Conservation (phyloP, 2,329 filamentous ascomycete species). For the Rugonectria rugulosa region DNA sequence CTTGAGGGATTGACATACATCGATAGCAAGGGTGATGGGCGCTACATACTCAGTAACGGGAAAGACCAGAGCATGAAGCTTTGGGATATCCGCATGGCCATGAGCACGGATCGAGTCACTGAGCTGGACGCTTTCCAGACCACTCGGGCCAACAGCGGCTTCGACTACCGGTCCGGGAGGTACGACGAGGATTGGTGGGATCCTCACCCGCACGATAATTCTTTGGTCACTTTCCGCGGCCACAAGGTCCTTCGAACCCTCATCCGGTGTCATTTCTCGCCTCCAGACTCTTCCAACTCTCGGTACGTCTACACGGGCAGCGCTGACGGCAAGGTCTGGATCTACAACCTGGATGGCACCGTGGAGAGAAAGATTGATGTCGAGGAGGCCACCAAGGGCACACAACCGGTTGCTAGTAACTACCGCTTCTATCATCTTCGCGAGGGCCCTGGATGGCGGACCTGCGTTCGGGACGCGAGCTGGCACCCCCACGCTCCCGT, state of each 20-base stretch:
- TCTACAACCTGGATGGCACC: conserved; percentile 94
- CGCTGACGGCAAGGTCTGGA: conserved; percentile 85
- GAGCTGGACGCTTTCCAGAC: conserved; percentile 62
- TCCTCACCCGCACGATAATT: conserved; percentile 80
- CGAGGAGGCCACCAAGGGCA: conserved; percentile 69
- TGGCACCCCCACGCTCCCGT: conserved; percentile 90
- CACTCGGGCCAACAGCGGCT: conserved; percentile 63
- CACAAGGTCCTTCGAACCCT: conserved; percentile 89
- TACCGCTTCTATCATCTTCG: conserved; percentile 65
- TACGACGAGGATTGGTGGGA: conserved; percentile 71
- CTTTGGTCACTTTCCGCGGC: conserved; percentile 90
- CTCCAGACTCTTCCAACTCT: conserved; percentile 83
- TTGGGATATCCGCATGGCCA: conserved; percentile 93
- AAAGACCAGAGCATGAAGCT: conserved; percentile 98
- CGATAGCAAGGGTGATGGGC: conserved; percentile 73
- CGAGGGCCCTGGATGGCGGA: conserved; percentile 70
- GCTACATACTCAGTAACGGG: conserved; percentile 90
- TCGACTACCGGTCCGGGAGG: conserved; percentile 76
- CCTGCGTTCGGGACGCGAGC: conserved; percentile 85
- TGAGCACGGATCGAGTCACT: conserved; percentile 72
- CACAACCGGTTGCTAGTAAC: conserved; percentile 62
- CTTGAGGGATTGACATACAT: conserved; percentile 73
- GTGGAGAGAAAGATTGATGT: conserved; percentile 82
- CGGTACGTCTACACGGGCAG: conserved; percentile 94
- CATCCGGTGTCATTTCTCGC: conserved; percentile 95